phyloP scores from a whole-genome alignment of 176 grass and related monocot genomes.

The Aegilops longissima region DNA sequence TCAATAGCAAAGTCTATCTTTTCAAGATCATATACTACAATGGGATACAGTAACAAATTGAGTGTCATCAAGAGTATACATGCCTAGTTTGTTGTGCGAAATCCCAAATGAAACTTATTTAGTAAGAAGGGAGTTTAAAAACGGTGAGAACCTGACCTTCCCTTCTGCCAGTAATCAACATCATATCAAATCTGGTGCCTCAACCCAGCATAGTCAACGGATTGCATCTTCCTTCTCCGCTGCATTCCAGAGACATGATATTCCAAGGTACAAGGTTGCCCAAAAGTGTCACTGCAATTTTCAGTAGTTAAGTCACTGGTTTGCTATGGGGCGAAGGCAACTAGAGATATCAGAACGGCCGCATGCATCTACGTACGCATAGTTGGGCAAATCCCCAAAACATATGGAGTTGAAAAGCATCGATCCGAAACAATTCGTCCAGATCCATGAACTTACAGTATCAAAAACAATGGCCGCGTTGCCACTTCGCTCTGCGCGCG shows the following conservation, averaged over 20 bases:
- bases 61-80: background rate
- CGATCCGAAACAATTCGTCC: background rate
- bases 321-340: background rate
- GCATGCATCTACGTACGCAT: background rate
- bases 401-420: background rate
- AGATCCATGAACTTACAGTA: background rate
- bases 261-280: background rate
- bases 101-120: background rate
- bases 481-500: background rate
- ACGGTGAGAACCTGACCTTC: background rate
- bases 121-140: background rate
- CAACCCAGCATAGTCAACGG: background rate
- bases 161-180: background rate
- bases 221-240: background rate
- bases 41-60: background rate
- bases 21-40: background rate
- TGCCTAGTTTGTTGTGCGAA: background rate
- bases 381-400: background rate
- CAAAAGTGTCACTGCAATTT: slow-evolving; percentile 14
- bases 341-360: background rate
- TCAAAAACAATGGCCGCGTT: background rate
- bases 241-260: background rate
- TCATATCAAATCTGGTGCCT: background rate
- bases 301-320: background rate
- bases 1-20: background rate